Evolutionary conservation across 225 moss, liverwort and hornwort genomes (phyloP).

Genomic region (Lunularia cruciata): DNA sequence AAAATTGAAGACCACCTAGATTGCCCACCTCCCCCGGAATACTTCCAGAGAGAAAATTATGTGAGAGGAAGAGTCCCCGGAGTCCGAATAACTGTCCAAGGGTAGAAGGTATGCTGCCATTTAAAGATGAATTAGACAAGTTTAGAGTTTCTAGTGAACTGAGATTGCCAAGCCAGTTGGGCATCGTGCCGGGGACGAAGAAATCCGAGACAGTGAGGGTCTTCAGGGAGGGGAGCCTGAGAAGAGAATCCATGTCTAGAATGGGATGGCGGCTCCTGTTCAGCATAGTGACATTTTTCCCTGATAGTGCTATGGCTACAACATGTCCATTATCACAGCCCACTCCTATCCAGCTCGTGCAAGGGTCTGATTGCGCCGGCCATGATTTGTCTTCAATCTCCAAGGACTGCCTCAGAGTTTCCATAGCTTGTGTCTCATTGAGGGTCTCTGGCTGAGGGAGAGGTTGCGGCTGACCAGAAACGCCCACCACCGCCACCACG

Average conservation of each 20-base stretch:
- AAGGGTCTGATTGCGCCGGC: slow-evolving; percentile 36
- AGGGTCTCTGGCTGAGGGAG: slow-evolving; percentile 17
- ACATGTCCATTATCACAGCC: slow-evolving; percentile 38
- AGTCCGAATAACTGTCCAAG: slow-evolving; percentile 30
- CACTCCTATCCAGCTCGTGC: slow-evolving; percentile 43
- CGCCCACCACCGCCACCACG: not conserved
- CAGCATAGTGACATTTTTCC: not conserved
- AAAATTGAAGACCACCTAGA: slow-evolving; percentile 37
- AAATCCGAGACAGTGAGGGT: slow-evolving; percentile 56
- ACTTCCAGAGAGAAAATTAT: slow-evolving; percentile 29
- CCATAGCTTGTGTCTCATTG: slow-evolving; percentile 38
- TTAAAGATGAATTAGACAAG: slow-evolving; percentile 23
- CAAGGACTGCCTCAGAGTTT: slow-evolving; percentile 30
- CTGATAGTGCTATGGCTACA: slow-evolving; percentile 33
- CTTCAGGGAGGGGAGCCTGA: slow-evolving; percentile 44
- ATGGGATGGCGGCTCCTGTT: slow-evolving; percentile 15
- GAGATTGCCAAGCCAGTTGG: slow-evolving; percentile 40
- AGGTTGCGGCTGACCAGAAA: slow-evolving; percentile 7
- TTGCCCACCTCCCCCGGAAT: slow-evolving; percentile 30
- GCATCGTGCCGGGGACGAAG: slow-evolving; percentile 54
- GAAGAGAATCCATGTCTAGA: slow-evolving; percentile 28
- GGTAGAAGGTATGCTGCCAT: slow-evolving; percentile 35
- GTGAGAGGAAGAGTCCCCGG: slow-evolving; percentile 36
- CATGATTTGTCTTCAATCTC: slow-evolving; percentile 32
- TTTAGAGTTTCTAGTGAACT: slow-evolving; percentile 23